Evolutionary conservation across 192 early-diverging fungal genomes (phyloP).

Genomic region (Umbelopsis vinacea): DNA sequence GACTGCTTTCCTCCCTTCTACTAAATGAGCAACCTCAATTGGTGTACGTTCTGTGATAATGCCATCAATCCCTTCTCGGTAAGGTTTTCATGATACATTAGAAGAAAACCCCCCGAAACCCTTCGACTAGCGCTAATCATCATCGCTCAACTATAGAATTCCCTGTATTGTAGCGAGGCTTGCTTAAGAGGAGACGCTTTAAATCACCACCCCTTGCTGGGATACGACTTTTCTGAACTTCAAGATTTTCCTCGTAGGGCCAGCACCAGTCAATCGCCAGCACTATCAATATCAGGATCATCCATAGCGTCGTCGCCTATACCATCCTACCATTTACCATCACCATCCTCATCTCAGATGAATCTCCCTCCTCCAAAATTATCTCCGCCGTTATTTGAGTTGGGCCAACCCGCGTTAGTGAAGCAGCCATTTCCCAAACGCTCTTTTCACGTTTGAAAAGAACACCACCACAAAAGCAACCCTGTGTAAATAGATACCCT

Average conservation of each 20-base stretch:
- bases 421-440: not conserved
- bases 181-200: constrained; percentile 38
- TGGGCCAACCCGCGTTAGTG: constrained; percentile 1
- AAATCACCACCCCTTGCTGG: constrained; percentile 38
- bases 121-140: too few relatives aligned
- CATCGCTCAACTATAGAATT: constrained; percentile 25
- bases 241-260: constrained; percentile 38
- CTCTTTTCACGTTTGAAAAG: not conserved
- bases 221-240: constrained; percentile 43
- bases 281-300: constrained; percentile 23
- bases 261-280: constrained; percentile 20
- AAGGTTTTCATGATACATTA: not conserved
- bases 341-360: constrained; percentile 19
- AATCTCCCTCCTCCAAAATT: not conserved
- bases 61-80: constrained; percentile 42
- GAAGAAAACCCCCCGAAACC: not conserved
- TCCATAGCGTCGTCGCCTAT: constrained; percentile 12
- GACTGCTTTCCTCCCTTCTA: not conserved
- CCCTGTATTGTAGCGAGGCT: constrained; percentile 40
- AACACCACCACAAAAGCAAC: not conserved
- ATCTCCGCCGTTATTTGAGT: constrained; percentile 19
- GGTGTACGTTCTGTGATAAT: constrained; percentile 46
- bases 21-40: constrained; percentile 41
- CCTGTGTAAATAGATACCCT: too few relatives aligned
- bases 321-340: constrained; percentile 21